A percentile compares a stretch with the other conserved stretches of the same genome.
Evolutionary conservation across 306 rosid genomes (phyloP).

Genomic region (Adenanthera pavonina): DNA sequence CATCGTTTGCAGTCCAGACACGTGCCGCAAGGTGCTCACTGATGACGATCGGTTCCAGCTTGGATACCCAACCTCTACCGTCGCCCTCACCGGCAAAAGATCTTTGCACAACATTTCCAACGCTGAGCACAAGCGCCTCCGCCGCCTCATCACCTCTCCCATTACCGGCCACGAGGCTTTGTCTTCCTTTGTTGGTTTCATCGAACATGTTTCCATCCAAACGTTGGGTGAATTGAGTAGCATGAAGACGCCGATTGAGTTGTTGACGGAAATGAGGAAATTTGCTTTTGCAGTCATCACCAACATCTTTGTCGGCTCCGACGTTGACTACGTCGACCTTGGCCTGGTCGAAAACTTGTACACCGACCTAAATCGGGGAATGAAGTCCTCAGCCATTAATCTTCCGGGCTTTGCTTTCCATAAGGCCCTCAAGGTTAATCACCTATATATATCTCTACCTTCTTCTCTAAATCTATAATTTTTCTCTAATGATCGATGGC

Average conservation of each 20-base stretch:
- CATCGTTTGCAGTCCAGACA: constrained; percentile 52
- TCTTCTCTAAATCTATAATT: background rate
- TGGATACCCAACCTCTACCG: constrained; percentile 53
- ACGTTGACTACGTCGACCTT: constrained; percentile 36
- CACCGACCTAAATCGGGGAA: constrained; percentile 53
- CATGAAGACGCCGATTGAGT: constrained; percentile 45
- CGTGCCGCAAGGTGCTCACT: constrained; percentile 46
- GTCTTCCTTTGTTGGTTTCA: constrained; percentile 48
- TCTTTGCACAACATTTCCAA: constrained; percentile 51
- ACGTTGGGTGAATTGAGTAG: constrained; percentile 44
- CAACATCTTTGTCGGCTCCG: constrained; percentile 62
- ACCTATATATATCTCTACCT: no score
- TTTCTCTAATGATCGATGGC: background rate
- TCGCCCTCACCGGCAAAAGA: constrained; percentile 46
- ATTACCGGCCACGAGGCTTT: constrained; percentile 66
- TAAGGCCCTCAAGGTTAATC: constrained; percentile 67
- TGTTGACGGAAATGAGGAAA: constrained; percentile 66
- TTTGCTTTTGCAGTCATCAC: constrained; percentile 60
- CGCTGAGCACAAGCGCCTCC: constrained; percentile 67
- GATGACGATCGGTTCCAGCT: constrained; percentile 44
- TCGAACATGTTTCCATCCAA: constrained; percentile 39
- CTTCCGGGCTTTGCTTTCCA: constrained; percentile 74
- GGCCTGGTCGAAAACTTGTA: constrained; percentile 53
- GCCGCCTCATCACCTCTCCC: constrained; percentile 65
- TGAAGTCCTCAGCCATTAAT: constrained; percentile 65